Base-by-base conservation (phyloP, 2,329 filamentous ascomycete genomes). In the Paracoccidioides lutzii region DNA sequence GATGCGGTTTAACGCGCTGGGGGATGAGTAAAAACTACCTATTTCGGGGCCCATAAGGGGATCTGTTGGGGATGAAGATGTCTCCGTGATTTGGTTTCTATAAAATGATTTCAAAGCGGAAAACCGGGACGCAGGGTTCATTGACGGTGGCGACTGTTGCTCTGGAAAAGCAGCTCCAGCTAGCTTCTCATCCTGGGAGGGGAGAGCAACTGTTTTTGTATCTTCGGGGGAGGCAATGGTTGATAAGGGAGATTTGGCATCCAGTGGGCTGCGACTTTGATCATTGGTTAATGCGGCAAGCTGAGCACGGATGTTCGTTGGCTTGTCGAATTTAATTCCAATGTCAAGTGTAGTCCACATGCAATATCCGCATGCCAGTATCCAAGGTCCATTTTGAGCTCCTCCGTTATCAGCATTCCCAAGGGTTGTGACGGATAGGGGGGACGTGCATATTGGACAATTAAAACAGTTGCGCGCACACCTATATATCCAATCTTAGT, bases 391-490 rank as follows among this genome's bases (percentile, higher is more conserved):
- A 53, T 73, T 70, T 54, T 72, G 71, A 14, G 64, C 61, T n/a
- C 65, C 60, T 59, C 67, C 69, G 60, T 70, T 67, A 52, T 69
- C 62, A 61, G 69, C 78, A 40, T 78, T 74, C 55, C 90, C 85
- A 58, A 90, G 73, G 22, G 83, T 82, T 54, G 83, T 87, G 53
- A 93, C 83, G 22, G 83, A 79, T 43, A 97, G 78, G 10, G 89
- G 87, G 0, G 89, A 83, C 33, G 88, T 83, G 70, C 93, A 98
- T 60, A 90, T 77, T 0, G 93, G 93, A 64, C 93, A 98, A 67
- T 94, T 88, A 75, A 93, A 97, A 72, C 93, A 98, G 68, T 90
- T 96, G 61, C 93, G 81, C 15, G 89, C 91, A 69, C 93, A 96
- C 67, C 90, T 91, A 54, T 28, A 56, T 46, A 6, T 30, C 44